phyloP scores from a whole-genome alignment of 176 grass and related monocot species.

The Avena atlantica region DNA sequence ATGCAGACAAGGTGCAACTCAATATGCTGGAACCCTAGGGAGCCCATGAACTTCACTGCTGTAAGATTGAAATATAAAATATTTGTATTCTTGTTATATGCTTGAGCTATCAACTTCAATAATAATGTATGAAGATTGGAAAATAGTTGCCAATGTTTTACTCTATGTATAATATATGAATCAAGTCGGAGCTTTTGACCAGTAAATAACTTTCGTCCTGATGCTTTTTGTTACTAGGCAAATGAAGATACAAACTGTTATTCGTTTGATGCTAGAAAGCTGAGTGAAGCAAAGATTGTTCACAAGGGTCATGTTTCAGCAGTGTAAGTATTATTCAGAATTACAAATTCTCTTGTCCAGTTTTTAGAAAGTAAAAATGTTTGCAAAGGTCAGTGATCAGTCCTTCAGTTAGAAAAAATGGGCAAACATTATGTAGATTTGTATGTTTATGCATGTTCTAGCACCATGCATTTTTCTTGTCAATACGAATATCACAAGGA shows the following conservation, averaged over 20 bases:
- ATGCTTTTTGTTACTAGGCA: constrained; percentile 63
- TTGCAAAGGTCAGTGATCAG: not conserved
- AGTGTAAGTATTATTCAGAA: constrained; percentile 70
- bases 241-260: constrained; percentile 99
- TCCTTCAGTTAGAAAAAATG: not conserved
- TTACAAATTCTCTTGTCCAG: constrained; percentile 5
- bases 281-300: constrained; percentile 91
- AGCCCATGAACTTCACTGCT: constrained; percentile 97
- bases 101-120: not conserved
- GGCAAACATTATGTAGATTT: constrained; percentile 13
- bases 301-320: constrained; percentile 99
- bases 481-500: not conserved
- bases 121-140: not conserved
- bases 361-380: constrained; percentile 1
- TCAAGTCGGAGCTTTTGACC: not conserved
- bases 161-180: not conserved
- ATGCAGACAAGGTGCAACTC: constrained; percentile 92
- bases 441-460: not conserved
- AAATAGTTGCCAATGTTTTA: constrained; percentile 9
- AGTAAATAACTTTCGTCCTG: constrained; percentile 38
- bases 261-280: constrained; percentile 87
- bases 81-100: not conserved
- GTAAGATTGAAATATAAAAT: constrained; percentile 56
- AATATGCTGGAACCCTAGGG: constrained; percentile 95
- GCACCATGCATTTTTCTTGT: not conserved